Conservation (phyloP, 176 grass and related monocot genomes). For the Elaeis guineensis region DNA sequence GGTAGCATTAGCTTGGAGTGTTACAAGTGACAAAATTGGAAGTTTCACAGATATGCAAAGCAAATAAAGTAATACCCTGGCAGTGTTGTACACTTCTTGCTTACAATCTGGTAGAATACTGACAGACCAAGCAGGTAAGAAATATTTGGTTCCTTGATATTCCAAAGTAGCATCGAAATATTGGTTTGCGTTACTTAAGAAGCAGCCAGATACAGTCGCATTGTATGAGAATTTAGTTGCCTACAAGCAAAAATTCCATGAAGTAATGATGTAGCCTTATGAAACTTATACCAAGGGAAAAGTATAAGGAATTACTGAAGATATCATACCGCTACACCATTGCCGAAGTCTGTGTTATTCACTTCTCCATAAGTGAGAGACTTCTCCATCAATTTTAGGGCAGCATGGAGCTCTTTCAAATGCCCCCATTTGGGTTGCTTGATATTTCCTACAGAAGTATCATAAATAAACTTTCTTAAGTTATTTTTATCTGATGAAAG, state of each 20-base stretch:
- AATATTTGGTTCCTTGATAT: constrained; percentile 23
- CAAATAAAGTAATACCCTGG: constrained; percentile 29
- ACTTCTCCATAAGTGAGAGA: constrained; percentile 39
- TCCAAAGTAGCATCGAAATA: constrained; percentile 37
- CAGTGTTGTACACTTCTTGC: constrained; percentile 52
- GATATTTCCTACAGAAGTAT: constrained; percentile 31
- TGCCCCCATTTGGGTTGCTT: constrained; percentile 82
- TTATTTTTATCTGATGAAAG: no score
- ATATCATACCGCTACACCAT: constrained; percentile 28
- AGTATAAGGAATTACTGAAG: background rate
- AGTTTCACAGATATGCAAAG: no score
- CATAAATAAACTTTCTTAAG: no score
- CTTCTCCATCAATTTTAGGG: constrained; percentile 59
- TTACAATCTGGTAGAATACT: constrained; percentile 70
- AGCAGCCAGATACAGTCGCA: constrained; percentile 33
- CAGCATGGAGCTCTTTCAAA: constrained; percentile 61
- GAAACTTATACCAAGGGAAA: no score
- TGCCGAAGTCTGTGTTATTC: constrained; percentile 20
- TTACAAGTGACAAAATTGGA: no score
- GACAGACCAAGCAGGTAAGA: constrained; percentile 69
- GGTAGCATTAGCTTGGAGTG: no score
- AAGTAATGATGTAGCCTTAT: background rate
- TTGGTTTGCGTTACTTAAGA: constrained; percentile 50
- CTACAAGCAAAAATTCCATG: constrained; percentile 15
- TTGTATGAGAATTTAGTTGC: constrained; percentile 39